Evolutionary conservation across 306 rosid species (phyloP).

Genomic region (Echinosophora koreensis): DNA sequence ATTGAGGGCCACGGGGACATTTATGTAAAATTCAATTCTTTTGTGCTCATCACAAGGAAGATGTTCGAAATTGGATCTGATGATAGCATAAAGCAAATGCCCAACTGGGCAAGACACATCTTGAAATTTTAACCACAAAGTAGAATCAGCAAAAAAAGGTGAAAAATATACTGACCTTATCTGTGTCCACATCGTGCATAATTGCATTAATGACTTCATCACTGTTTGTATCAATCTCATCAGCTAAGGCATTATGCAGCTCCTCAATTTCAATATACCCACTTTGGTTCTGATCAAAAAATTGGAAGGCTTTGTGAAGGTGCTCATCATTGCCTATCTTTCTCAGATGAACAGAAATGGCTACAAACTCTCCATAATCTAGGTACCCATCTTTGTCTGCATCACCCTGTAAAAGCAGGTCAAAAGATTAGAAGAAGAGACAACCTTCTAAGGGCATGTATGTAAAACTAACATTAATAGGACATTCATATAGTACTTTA

Average conservation of each 20-base stretch:
- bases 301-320: slow-evolving; percentile 83
- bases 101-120: background rate
- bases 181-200: slow-evolving; percentile 91
- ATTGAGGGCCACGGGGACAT: background rate
- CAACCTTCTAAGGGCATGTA: background rate
- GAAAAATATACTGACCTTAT: slow-evolving; percentile 66
- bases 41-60: slow-evolving; percentile 11
- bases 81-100: slow-evolving; percentile 7
- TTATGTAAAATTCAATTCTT: background rate
- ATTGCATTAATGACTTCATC: slow-evolving; percentile 86
- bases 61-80: background rate
- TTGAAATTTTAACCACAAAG: background rate
- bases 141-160: background rate
- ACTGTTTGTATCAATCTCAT: slow-evolving; percentile 64
- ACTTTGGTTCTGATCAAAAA: slow-evolving; percentile 73
- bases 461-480: slow-evolving; percentile 1
- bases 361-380: slow-evolving; percentile 88
- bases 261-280: slow-evolving; percentile 87
- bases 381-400: slow-evolving; percentile 79
- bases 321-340: slow-evolving; percentile 89
- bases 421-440: slow-evolving; percentile 32
- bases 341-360: slow-evolving; percentile 75
- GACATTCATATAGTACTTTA: slow-evolving; percentile 6
- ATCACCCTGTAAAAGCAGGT: slow-evolving; percentile 69
- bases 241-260: slow-evolving; percentile 68